Evolutionary conservation across 441 rosid species (phyloP), one percentile per base, ranked within the genome.

Genomic region (Pelargonium citronellum): DNA sequence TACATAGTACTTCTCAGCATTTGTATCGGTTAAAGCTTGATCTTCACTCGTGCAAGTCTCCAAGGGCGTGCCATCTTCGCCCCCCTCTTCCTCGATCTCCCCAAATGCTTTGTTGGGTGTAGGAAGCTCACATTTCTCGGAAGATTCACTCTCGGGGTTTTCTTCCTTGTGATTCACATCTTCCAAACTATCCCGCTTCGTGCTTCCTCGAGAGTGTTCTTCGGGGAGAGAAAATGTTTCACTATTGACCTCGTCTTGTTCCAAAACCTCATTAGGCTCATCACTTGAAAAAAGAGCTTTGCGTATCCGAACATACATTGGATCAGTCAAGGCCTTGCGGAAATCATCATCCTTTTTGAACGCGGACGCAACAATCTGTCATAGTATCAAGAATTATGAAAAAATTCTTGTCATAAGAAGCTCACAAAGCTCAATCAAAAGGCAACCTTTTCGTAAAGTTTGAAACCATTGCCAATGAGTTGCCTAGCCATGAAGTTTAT

Each of bases 401-500:
- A 1, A 13, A 17, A 5, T 17, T 39, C 43, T 39, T 39, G 43
- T 39, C 43, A 39, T 39, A 39, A 39, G 43, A 39, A 7, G 43
- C 43, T 39, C 43, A 39, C 10, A 39, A 39, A 39, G 43, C 43
- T 39, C 43, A 39, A 39, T 39, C 43, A 15, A 27, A 9, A 12
- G 16, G 34, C 67, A 55, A 91, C 99, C 99, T 92, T 95, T 77
- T 90, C 87, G 71, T 83, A 95, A 47, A 89, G 91, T 79, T 77
- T 80, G 83, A 95, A 95, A 75, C 99, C 97, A 73, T 81, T 86
- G 70, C 97, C 97, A 4, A 91, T 43, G 65, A 95, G 91, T 86
- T 95, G 98, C 82, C 99, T 89, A 22, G 97, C 79, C 67, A 90
- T 80, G 57, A 95, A 92, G 79, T 95, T 95, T 70, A 95, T 83